phyloP scores from a whole-genome alignment of 116 monocot genomes.

The Zostera marina region DNA sequence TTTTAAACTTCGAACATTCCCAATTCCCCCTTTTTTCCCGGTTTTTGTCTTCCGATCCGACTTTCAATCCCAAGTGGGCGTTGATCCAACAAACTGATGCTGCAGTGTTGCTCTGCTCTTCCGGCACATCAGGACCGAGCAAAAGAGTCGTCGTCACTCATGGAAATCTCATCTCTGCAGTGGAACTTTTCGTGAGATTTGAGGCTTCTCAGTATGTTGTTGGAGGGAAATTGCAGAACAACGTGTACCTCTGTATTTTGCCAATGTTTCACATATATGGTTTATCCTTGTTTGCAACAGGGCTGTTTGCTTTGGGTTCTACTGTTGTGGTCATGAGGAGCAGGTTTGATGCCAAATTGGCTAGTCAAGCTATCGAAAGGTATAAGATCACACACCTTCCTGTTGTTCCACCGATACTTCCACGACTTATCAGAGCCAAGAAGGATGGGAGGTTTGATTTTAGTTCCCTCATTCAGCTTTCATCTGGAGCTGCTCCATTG shows the following conservation, averaged over 20 bases:
- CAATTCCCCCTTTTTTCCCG: constrained; percentile 17
- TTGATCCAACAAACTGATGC: constrained; percentile 32
- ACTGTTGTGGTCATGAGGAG: constrained; percentile 47
- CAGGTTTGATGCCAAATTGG: constrained; percentile 34
- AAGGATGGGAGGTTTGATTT: constrained; percentile 10
- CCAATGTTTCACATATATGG: constrained; percentile 85
- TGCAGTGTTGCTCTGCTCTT: constrained; percentile 43
- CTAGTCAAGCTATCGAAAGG: constrained; percentile 21
- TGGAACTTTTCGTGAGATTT: constrained; percentile 58
- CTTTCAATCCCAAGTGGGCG: constrained; percentile 9
- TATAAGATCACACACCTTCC: constrained; percentile 47
- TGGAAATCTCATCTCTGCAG: constrained; percentile 28
- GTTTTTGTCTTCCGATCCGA: constrained; percentile 14
- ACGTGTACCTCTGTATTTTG: constrained; percentile 49
- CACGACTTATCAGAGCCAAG: constrained; percentile 20
- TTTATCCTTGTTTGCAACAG: constrained; percentile 40
- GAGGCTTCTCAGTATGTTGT: constrained; percentile 37
- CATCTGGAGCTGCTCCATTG: constrained; percentile 2
- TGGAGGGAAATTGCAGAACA: constrained; percentile 21
- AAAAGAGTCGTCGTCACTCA: constrained; percentile 55
- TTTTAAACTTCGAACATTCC: constrained; percentile 9
- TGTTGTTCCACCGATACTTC: constrained; percentile 46
- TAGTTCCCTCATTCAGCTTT: constrained; percentile 37
- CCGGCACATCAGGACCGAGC: constrained; percentile 50
- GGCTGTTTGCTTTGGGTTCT: constrained; percentile 49